Base-by-base conservation (phyloP, 306 rosid genomes). In the Styphnolobium japonicum region DNA sequence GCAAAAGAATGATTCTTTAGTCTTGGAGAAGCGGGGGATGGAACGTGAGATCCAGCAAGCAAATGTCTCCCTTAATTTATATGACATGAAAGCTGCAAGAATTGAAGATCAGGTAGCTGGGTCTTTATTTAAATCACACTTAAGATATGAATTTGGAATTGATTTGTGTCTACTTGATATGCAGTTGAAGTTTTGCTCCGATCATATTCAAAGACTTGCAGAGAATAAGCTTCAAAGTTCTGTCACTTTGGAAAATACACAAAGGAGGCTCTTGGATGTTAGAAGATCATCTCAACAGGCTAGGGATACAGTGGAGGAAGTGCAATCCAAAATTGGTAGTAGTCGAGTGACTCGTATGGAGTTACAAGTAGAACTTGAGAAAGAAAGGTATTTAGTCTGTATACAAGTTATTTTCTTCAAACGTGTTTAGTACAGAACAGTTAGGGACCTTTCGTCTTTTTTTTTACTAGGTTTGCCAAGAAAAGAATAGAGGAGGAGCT, bases 41-140 rank as follows among this genome's bases (percentile, higher is more conserved):
- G 94, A 91, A 63, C 87, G 80, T 72, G 94, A 93, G 80, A 81
- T 87, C 79, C 96, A 91, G 87, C 97, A 87, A 73, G 86, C 91
- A 55, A 85, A 83, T 86, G 81, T 80, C 36, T 87, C 93, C 73
- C 82, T 88, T 70, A 86, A 84, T 63, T 91, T 93, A 81, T 93
- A 80, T 78, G 94, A 91, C 69, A 56, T 82, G 79, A 96, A 92
- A 83, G 86, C 89, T 70, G 78, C 89, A 34, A 91, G 89, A 81
- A 87, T 96, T 60, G 96, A 90, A 68, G 98, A 93, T 61, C 98
- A 93, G 98, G 99, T 95, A 81, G 76, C 69, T 68, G 10, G 33
- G 48, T 74, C 72, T 75, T 58, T 19, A 34, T 63, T 62, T 78
- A 58, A 81, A 29, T 70, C 18, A 18, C 56, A 56, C 8, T 27